Conservation (phyloP, 169 alveolate genomes). For the Cryptosporidium felis region DNA sequence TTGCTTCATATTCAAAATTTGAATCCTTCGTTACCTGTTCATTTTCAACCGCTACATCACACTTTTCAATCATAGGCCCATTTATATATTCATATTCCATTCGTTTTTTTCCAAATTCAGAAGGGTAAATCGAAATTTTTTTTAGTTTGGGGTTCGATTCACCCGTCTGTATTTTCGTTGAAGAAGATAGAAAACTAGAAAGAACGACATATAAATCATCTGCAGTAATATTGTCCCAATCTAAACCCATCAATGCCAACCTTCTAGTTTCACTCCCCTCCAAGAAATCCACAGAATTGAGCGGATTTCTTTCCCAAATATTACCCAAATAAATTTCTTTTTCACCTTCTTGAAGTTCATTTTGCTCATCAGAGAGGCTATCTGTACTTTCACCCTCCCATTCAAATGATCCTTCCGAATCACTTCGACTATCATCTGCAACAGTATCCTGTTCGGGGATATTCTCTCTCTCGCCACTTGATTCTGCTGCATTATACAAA, state of each 20-base stretch:
- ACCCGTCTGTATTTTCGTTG: slow-evolving; percentile 74
- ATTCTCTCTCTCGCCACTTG: slow-evolving; percentile 28
- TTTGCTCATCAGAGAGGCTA: neutral
- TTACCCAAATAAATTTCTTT: neutral
- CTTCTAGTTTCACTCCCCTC: slow-evolving; percentile 88
- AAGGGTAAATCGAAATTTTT: slow-evolving; percentile 90
- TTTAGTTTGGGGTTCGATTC: slow-evolving; percentile 84
- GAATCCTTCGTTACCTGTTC: slow-evolving; percentile 28
- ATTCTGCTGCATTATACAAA: slow-evolving; percentile 41
- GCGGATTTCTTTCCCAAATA: slow-evolving; percentile 62
- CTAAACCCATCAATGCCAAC: slow-evolving; percentile 94
- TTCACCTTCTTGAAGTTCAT: neutral
- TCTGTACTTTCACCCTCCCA: slow-evolving; percentile 73
- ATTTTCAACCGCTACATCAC: slow-evolving; percentile 51
- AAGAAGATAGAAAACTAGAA: slow-evolving; percentile 83
- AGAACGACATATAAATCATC: slow-evolving; percentile 92
- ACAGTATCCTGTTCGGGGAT: slow-evolving; percentile 20
- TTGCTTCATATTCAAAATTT: slow-evolving; percentile 17
- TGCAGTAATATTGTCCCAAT: slow-evolving; percentile 94
- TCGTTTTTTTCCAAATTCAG: slow-evolving; percentile 92
- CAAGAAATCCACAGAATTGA: slow-evolving; percentile 57
- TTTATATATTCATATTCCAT: slow-evolving; percentile 88
- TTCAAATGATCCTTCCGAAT: slow-evolving; percentile 45
- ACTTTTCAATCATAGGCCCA: slow-evolving; percentile 88
- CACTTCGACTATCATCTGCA: neutral